phyloP scores from a whole-genome alignment of 2,329 filamentous ascomycete genomes.

The Colletotrichum zoysiae region DNA sequence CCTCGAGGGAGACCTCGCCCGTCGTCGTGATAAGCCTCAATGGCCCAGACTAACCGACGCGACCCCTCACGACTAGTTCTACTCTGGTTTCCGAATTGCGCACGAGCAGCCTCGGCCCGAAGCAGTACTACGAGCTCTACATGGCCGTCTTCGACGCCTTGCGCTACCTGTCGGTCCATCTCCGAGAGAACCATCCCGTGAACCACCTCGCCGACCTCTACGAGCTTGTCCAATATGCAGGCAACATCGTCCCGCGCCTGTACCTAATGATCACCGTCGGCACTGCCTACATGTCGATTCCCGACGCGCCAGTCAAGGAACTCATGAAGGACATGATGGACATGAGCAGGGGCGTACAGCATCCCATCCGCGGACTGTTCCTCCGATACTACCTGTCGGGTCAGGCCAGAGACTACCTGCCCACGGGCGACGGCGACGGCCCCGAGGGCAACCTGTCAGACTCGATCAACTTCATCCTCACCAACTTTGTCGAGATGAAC shows the following conservation, averaged over 20 bases:
- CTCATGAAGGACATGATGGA: constrained; percentile 99
- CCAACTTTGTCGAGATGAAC: constrained; percentile 99
- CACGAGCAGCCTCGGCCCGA: constrained; percentile 96
- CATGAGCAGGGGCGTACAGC: constrained; percentile 98
- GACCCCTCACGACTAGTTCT: constrained; percentile 70
- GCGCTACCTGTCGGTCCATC: constrained; percentile 94
- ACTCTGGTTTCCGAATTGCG: constrained; percentile 98
- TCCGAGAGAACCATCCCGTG: constrained; percentile 96
- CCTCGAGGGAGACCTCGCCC: constrained; percentile 38
- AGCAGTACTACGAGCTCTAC: constrained; percentile 99
- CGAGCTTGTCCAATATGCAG: constrained; percentile 97
- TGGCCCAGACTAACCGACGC: constrained; percentile 8
- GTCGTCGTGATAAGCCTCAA: constrained; percentile 41
- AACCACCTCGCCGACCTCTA: constrained; percentile 99
- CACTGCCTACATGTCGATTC: constrained; percentile 98
- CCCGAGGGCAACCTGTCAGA: constrained; percentile 96
- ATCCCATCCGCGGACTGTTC: constrained; percentile 95
- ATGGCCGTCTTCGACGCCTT: constrained; percentile 99
- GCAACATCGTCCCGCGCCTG: constrained; percentile 94
- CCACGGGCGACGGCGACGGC: constrained; percentile 84
- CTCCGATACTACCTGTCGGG: constrained; percentile 96
- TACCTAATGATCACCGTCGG: constrained; percentile 99
- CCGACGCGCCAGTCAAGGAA: constrained; percentile 98
- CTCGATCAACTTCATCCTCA: constrained; percentile 97
- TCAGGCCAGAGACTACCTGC: constrained; percentile 91